Conservation (phyloP, 140 eudicot species). For the Flaveria floridana region DNA sequence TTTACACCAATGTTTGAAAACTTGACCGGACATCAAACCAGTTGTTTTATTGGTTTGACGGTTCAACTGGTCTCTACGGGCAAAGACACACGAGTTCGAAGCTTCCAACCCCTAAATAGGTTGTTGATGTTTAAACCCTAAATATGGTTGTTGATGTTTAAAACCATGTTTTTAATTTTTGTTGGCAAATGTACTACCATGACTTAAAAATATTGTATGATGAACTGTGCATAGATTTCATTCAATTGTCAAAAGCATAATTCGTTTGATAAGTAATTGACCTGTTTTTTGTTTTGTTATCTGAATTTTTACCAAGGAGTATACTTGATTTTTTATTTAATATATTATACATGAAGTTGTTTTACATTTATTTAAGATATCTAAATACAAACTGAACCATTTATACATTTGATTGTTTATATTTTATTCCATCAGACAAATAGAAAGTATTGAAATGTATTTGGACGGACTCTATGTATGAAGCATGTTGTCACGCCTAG, state of each 20-base stretch:
- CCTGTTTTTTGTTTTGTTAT: no score
- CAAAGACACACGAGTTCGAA: no score
- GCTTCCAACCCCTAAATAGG: no score
- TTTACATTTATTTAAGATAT: background rate
- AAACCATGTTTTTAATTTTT: no score
- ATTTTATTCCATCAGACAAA: background rate
- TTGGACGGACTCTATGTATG: conserved; percentile 26
- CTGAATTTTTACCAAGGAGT: no score
- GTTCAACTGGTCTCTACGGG: background rate
- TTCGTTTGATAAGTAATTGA: no score
- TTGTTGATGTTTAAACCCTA: no score
- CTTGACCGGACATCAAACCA: background rate
- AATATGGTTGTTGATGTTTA: no score
- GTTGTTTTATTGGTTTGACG: background rate
- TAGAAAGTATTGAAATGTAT: background rate
- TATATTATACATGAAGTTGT: background rate
- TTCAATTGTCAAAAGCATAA: no score
- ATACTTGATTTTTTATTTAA: background rate
- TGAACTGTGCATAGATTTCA: background rate
- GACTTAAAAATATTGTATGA: background rate
- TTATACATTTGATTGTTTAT: conserved; percentile 1
- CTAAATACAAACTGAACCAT: background rate
- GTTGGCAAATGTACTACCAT: background rate
- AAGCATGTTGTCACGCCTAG: conserved; percentile 27
- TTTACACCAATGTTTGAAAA: background rate